Percentiles rank a stretch among this genome's conserved stretches.
Conservation (phyloP, 345 rosid species). For the Diplotaxis tenuifolia region DNA sequence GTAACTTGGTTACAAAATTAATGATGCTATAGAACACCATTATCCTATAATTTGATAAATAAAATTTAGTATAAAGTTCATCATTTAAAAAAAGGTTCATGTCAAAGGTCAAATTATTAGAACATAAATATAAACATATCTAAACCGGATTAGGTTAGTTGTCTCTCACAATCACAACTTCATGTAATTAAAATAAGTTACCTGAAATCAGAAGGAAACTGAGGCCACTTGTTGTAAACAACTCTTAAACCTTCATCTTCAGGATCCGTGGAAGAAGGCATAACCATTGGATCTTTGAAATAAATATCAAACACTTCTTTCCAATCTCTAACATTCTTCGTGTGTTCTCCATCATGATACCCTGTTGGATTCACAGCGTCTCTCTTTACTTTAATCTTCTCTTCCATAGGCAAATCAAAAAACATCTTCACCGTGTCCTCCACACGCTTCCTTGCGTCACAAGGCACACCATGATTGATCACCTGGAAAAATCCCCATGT, state of each 20-base stretch:
- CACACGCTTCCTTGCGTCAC: constrained; percentile 41
- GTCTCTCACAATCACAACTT: neutral
- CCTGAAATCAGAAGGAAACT: constrained; percentile 58
- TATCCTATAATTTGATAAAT: neutral
- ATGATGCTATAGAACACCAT: neutral
- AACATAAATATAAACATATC: neutral
- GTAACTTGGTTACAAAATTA: neutral
- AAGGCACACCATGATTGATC: constrained; percentile 71
- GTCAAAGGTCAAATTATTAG: neutral
- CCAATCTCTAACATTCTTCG: constrained; percentile 95
- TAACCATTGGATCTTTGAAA: constrained; percentile 46
- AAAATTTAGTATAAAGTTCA: neutral
- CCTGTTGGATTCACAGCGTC: constrained; percentile 71
- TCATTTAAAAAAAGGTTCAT: neutral
- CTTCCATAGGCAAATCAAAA: constrained; percentile 52
- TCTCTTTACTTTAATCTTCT: constrained; percentile 62
- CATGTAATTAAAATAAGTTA: constrained; percentile 12
- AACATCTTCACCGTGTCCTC: constrained; percentile 48
- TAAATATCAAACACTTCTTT: constrained; percentile 77
- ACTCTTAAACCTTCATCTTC: constrained; percentile 39
- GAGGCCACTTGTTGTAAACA: constrained; percentile 78
- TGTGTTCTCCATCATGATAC: constrained; percentile 72
- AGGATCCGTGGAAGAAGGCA: constrained; percentile 58
- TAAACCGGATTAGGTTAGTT: neutral
- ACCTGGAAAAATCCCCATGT: constrained; percentile 93